phyloP scores from a whole-genome alignment of 176 grass and related monocot genomes.

The Oryza glaberrima region DNA sequence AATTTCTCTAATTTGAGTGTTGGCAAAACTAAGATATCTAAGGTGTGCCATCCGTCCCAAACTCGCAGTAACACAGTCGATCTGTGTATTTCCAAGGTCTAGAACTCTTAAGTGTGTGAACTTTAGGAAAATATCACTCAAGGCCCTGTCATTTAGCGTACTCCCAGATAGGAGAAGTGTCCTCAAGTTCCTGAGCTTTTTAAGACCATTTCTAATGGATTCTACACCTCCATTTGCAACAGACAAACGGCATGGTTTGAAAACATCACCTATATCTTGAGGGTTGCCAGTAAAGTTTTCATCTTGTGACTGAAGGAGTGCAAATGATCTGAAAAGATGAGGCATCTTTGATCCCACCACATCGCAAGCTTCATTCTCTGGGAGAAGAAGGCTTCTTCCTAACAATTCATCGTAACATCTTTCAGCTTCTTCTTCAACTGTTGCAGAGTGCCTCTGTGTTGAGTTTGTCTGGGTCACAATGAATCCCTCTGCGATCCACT shows the following conservation, averaged over 20 bases:
- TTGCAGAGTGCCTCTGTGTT: not conserved
- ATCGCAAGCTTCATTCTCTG: conserved; percentile 25
- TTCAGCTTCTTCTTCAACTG: conserved; percentile 47
- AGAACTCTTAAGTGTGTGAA: conserved; percentile 54
- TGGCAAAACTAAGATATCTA: conserved; percentile 65
- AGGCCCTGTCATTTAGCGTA: conserved; percentile 20
- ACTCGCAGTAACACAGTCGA: conserved; percentile 41
- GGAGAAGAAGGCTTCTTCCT: conserved; percentile 46
- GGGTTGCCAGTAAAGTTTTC: conserved; percentile 43
- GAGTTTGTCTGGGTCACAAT: conserved; percentile 17
- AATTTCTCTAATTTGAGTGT: conserved; percentile 54
- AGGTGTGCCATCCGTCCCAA: conserved; percentile 56
- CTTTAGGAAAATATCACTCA: conserved; percentile 47
- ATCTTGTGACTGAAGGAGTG: conserved; percentile 48
- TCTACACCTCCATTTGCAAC: conserved; percentile 34
- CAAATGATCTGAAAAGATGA: conserved; percentile 61
- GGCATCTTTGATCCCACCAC: conserved; percentile 49
- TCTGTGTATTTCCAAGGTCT: conserved; percentile 53
- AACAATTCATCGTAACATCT: conserved; percentile 57
- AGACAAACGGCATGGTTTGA: conserved; percentile 38
- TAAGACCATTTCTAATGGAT: conserved; percentile 5
- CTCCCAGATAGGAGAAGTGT: conserved; percentile 48
- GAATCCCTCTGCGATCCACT: conserved; percentile 65
- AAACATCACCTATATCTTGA: conserved; percentile 37
- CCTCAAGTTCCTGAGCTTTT: conserved; percentile 44